Conservation (phyloP, 805 yeast genomes). For the Yarrowia sp. region DNA sequence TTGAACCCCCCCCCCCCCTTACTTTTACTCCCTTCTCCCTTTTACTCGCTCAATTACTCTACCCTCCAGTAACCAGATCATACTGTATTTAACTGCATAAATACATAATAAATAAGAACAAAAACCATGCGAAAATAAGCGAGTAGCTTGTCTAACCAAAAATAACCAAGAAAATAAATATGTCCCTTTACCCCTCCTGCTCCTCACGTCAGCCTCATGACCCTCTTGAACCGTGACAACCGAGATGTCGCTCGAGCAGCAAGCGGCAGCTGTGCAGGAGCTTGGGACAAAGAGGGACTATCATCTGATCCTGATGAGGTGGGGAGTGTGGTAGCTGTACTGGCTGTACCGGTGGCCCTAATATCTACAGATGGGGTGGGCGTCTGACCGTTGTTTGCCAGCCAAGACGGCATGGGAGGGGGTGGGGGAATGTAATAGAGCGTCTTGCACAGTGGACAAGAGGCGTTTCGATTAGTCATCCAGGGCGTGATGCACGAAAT, state of each 20-base stretch:
- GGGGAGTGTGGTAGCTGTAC: background rate
- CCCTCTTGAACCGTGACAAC: background rate
- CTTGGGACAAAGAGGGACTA: background rate
- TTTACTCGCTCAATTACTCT: too few species aligned
- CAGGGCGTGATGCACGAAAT: conserved; percentile 77
- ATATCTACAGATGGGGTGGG: background rate
- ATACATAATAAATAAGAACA: background rate
- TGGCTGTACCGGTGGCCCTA: background rate
- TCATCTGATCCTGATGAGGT: background rate
- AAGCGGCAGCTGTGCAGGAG: background rate
- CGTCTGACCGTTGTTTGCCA: background rate
- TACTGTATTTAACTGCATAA: too few species aligned
- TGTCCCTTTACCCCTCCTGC: background rate
- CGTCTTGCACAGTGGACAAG: conserved; percentile 80
- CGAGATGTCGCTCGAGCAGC: background rate
- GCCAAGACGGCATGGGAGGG: conserved; percentile 10
- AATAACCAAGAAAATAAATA: background rate
- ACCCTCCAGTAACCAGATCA: too few species aligned
- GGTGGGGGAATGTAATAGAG: conserved; percentile 47
- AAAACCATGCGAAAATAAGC: background rate
- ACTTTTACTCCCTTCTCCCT: too few species aligned
- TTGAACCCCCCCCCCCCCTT: too few species aligned
- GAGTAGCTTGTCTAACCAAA: background rate
- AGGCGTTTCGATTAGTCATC: conserved; percentile 69
- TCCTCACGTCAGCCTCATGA: background rate